These are phyloP conservation scores for Tulasnella calospora DNA, from an alignment of 768 basidiomycete species.

Conservation along the genomic window DNA sequence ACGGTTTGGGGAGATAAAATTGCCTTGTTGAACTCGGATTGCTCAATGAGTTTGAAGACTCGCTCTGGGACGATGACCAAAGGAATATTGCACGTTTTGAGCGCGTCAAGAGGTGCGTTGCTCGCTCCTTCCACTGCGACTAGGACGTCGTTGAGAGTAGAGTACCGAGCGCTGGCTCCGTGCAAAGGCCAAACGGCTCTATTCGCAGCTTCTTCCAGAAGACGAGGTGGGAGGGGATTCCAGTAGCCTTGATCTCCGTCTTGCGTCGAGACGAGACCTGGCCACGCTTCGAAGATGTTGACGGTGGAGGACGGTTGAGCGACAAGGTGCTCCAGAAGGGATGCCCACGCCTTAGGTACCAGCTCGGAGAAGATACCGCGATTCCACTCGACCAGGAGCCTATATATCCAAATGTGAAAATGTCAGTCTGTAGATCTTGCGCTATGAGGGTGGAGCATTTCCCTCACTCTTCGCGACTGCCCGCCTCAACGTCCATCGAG, in stretches of 20 bases:
- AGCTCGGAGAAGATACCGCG: constrained; percentile 43
- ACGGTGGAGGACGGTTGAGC: constrained; percentile 27
- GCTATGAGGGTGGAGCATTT: not conserved
- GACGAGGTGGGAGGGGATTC: constrained; percentile 40
- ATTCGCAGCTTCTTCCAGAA: constrained; percentile 34
- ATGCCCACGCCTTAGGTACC: constrained; percentile 46
- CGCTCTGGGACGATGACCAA: not conserved
- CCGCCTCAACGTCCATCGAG: constrained; percentile 42
- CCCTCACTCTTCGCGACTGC: constrained; percentile 44
- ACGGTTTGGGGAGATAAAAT: not conserved
- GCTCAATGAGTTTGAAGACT: not conserved
- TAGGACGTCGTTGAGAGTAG: not conserved
- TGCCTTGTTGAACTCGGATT: not conserved
- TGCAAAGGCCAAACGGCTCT: not conserved
- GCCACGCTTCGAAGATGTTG: constrained; percentile 43
- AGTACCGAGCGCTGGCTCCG: not conserved
- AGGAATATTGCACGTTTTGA: not conserved
- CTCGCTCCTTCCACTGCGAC: not conserved
- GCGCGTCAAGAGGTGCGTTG: not conserved
- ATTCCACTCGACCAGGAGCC: constrained; percentile 49
- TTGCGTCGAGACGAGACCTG: constrained; percentile 34
- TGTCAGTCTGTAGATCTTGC: not conserved
- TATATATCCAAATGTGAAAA: constrained; percentile 33
- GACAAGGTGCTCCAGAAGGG: constrained; percentile 35
- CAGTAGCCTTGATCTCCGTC: constrained; percentile 36